These are phyloP conservation scores for Vigna mungo DNA, from an alignment of 306 rosid species.

Conservation along the genomic window DNA sequence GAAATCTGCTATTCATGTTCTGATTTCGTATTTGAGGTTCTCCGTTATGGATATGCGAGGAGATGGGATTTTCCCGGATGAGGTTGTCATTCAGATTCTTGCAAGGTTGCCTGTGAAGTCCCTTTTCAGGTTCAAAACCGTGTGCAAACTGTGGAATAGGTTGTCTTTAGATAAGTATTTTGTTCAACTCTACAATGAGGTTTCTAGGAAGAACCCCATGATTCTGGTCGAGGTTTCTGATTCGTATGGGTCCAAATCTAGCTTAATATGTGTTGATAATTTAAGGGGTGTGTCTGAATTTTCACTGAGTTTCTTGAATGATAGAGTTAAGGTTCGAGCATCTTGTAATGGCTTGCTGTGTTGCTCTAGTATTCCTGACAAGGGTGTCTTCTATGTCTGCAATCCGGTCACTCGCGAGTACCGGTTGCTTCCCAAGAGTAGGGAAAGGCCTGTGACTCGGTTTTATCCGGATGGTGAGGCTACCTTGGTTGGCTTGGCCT, in stretches of 20 bases:
- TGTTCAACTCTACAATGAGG: slow-evolving; percentile 62
- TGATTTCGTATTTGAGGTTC: slow-evolving; percentile 14
- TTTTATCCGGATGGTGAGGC: slow-evolving; percentile 89
- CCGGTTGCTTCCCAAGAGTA: slow-evolving; percentile 78
- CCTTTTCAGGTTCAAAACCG: slow-evolving; percentile 65
- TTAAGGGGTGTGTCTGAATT: slow-evolving; percentile 74
- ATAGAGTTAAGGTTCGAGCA: slow-evolving; percentile 78
- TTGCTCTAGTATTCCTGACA: slow-evolving; percentile 87
- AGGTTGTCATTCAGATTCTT: slow-evolving; percentile 80
- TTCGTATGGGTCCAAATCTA: slow-evolving; percentile 61
- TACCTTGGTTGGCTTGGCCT: slow-evolving; percentile 77
- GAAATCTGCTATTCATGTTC: not conserved
- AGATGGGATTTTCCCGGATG: slow-evolving; percentile 72
- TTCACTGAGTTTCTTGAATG: slow-evolving; percentile 70
- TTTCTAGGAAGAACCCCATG: slow-evolving; percentile 71
- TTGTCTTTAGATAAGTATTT: slow-evolving; percentile 73
- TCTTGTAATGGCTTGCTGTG: slow-evolving; percentile 87
- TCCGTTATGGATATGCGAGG: slow-evolving; percentile 58
- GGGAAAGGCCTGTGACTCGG: slow-evolving; percentile 80
- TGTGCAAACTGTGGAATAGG: slow-evolving; percentile 72
- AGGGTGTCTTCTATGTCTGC: slow-evolving; percentile 82
- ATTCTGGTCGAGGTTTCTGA: slow-evolving; percentile 75
- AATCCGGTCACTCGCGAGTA: slow-evolving; percentile 84
- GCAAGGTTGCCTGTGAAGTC: slow-evolving; percentile 80
- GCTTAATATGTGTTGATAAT: slow-evolving; percentile 79